phyloP scores from a whole-genome alignment of 1,284 basidiomycete species.

The Irpex lacteus region DNA sequence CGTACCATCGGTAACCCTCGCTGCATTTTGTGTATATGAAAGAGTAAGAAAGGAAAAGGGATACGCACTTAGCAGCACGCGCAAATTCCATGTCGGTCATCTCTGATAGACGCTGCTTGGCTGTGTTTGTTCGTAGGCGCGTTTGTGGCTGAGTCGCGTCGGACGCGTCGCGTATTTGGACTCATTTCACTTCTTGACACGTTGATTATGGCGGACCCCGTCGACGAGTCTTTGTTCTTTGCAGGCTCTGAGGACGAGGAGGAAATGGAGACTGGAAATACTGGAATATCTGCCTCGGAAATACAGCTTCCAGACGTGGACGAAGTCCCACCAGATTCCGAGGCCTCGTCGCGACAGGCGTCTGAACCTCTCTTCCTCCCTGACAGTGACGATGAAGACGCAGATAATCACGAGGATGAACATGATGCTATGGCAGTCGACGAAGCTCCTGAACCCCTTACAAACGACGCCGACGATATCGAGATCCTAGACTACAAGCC shows the following conservation, averaged over 20 bases:
- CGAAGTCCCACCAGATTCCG: slow-evolving; percentile 3
- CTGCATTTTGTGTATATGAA: slow-evolving; percentile 55
- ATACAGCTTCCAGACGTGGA: not conserved
- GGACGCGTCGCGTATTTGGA: slow-evolving; percentile 9
- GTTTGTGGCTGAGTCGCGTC: slow-evolving; percentile 23
- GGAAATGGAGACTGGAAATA: slow-evolving; percentile 1
- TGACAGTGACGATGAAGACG: slow-evolving; percentile 58
- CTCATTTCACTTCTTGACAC: slow-evolving; percentile 1
- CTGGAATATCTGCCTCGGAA: not conserved
- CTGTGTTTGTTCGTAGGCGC: slow-evolving; percentile 20
- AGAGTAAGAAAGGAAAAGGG: slow-evolving; percentile 3
- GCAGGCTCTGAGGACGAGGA: slow-evolving; percentile 35
- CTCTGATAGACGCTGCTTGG: slow-evolving; percentile 10
- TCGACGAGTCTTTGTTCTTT: slow-evolving; percentile 32
- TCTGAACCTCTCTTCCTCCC: slow-evolving; percentile 44
- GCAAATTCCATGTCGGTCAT: slow-evolving; percentile 10
- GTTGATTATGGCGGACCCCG: slow-evolving; percentile 2
- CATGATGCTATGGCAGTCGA: not conserved
- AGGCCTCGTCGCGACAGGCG: not conserved
- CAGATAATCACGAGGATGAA: not conserved
- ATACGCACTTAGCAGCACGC: not conserved
- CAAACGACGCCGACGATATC: slow-evolving; percentile 5
- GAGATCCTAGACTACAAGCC: slow-evolving; percentile 22
- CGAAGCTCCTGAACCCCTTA: not conserved
- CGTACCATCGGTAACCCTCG: slow-evolving; percentile 68